Evolutionary conservation across 2,329 filamentous ascomycete species (phyloP), one percentile per base, ranked within the genome.

Genomic region (Chaetomiaceae sp.): DNA sequence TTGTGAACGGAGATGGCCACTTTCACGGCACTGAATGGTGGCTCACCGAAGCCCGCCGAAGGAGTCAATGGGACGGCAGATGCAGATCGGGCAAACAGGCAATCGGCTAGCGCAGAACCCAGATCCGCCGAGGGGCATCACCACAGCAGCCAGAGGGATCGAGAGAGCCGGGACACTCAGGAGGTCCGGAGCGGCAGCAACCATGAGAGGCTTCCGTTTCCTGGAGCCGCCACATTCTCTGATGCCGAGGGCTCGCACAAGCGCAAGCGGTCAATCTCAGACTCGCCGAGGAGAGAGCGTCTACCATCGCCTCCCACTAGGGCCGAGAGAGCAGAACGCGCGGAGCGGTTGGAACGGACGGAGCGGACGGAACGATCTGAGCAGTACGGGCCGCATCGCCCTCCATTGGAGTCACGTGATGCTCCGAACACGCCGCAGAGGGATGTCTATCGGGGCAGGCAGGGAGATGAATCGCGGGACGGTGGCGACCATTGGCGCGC

Each of bases 181-280:
- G 46, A 50, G n/a, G 27, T 14, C 27, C 75, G 76, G 71, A 64
- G 72, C 27, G 65, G 62, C 4, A 66, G 73, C 18, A 69, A 64
- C 41, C 61, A 67, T 36, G 77, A 80, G 4, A 68, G 74, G 48
- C 64, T 71, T 32, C 62, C 71, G 14, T 73, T 73, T 56, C 70
- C 71, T 13, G 52, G 46, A 63, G 48, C 73, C 1, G 60, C 71
- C 40, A 59, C 58, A 33, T 74, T 75, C 61, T 59, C 73, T 5
- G 73, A 77, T 29, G 63, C 66, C n/a, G 78, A 84, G 32, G 65
- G 63, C 14, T 70, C 77, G 16, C 77, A 82, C 61, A 86, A 85
- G 69, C 81, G 83, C 63, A 92, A 90, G 69, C 80, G 87, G 55
- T 89, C 87, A 6, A 72, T 75, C 41, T 88, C 86, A 5, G 67